Evolutionary conservation across 2,329 filamentous ascomycete genomes (phyloP).

Genomic region (Aspergillus aculeatinus): DNA sequence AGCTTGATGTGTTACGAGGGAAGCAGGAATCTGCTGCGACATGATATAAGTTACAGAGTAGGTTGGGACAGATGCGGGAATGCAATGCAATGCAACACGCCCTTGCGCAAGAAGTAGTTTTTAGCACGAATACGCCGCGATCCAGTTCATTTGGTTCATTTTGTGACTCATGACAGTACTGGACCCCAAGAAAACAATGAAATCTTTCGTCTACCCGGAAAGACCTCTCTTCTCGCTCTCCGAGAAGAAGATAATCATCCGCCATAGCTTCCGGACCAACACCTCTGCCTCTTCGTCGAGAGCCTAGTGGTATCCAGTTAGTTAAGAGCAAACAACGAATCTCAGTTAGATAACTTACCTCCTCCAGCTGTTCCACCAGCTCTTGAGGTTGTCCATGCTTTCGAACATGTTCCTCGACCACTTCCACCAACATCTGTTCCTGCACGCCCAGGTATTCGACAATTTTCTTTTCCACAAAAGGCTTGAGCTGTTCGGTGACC

Average conservation of each 20-base stretch:
- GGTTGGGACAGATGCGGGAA: neutral
- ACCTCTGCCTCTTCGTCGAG: slow-evolving; percentile 93
- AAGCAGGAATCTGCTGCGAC: neutral
- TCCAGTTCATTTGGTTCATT: neutral
- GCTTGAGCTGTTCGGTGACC: slow-evolving; percentile 80
- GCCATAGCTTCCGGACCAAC: slow-evolving; percentile 94
- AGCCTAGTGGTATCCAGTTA: slow-evolving; percentile 53
- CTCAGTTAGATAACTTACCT: slow-evolving; percentile 54
- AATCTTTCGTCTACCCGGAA: slow-evolving; percentile 53
- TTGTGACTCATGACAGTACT: neutral
- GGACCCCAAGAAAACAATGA: neutral
- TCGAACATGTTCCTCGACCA: slow-evolving; percentile 82
- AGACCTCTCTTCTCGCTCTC: slow-evolving; percentile 90
- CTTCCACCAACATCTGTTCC: slow-evolving; percentile 91
- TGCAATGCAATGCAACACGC: neutral
- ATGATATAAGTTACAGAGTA: neutral
- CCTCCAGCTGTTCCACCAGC: slow-evolving; percentile 79
- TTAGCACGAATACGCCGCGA: neutral
- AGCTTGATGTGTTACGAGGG: neutral
- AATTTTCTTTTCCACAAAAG: slow-evolving; percentile 97
- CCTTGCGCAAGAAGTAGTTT: neutral
- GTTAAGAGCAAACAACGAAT: neutral
- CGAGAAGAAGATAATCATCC: slow-evolving; percentile 97
- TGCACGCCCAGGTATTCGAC: slow-evolving; percentile 95
- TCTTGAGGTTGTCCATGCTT: slow-evolving; percentile 73